phyloP scores from a whole-genome alignment of 331 rosid genomes.

The Dryas integrifolia region DNA sequence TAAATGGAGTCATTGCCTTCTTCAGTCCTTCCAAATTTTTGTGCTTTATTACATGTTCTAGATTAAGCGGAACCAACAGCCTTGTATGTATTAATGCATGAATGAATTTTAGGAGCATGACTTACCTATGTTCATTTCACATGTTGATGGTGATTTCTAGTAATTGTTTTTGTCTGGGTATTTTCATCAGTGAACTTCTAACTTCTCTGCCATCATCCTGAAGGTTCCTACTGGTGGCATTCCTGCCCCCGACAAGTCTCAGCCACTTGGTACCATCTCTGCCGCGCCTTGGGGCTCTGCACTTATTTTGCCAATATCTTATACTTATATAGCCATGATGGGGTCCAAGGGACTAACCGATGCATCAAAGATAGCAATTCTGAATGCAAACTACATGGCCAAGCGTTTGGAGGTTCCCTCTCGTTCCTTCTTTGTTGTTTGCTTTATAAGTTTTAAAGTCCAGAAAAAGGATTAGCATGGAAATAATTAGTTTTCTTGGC shows the following conservation, averaged over 20 bases:
- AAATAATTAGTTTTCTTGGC: neutral
- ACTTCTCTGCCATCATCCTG: conserved; percentile 23
- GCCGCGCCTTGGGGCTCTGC: conserved; percentile 99
- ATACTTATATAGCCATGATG: conserved; percentile 97
- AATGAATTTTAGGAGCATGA: neutral
- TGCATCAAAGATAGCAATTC: conserved; percentile 92
- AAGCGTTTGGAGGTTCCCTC: conserved; percentile 83
- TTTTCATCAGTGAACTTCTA: conserved; percentile 2
- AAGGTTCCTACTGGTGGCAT: conserved; percentile 89
- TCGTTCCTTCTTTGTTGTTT: conserved; percentile 20
- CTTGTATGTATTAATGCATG: neutral
- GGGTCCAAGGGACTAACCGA: conserved; percentile 95
- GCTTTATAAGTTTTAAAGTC: neutral
- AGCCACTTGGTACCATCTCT: conserved; percentile 93
- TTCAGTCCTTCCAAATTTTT: neutral
- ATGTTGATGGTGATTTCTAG: neutral
- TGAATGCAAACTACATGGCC: conserved; percentile 98
- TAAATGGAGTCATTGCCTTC: neutral
- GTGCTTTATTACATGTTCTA: neutral
- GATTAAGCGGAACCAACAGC: too few species aligned
- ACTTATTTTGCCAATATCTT: conserved; percentile 94
- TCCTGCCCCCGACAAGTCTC: conserved; percentile 71
- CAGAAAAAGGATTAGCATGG: neutral
- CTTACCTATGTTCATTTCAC: neutral
- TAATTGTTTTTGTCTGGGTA: neutral